These are phyloP conservation scores for Dryas drummondii DNA, from an alignment of 306 rosid genomes.

Conservation along the genomic window DNA sequence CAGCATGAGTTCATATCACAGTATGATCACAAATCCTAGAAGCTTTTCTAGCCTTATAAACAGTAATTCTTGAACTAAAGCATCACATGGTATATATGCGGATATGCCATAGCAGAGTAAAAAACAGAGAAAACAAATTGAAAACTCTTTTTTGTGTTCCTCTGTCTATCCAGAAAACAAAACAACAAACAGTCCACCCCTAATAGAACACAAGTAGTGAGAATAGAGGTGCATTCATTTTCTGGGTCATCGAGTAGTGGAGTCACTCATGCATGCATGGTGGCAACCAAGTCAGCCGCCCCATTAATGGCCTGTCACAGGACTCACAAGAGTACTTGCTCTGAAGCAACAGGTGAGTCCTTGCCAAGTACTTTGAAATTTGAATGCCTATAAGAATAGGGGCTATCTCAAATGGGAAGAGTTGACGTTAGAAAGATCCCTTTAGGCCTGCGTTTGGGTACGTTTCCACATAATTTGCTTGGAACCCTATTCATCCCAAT, in stretches of 20 bases:
- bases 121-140: neutral
- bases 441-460: neutral
- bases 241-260: neutral
- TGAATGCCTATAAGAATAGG: neutral
- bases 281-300: slow-evolving; percentile 15
- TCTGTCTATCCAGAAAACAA: neutral
- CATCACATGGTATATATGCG: too few relatives aligned
- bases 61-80: neutral
- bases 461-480: neutral
- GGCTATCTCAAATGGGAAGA: slow-evolving; percentile 7
- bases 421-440: slow-evolving; percentile 8
- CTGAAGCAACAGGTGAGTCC: neutral
- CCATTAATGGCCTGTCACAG: neutral
- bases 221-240: neutral
- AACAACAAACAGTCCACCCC: neutral
- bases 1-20: too few relatives aligned
- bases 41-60: neutral
- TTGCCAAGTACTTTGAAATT: neutral
- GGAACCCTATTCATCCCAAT: neutral
- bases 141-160: neutral
- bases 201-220: neutral
- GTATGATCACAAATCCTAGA: neutral
- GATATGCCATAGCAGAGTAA: neutral
- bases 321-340: neutral
- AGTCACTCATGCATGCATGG: too few relatives aligned